Evolutionary conservation across 768 basidiomycete species (phyloP), one percentile per base, ranked within the genome.

Genomic region (Rossbeevera mucosa): DNA sequence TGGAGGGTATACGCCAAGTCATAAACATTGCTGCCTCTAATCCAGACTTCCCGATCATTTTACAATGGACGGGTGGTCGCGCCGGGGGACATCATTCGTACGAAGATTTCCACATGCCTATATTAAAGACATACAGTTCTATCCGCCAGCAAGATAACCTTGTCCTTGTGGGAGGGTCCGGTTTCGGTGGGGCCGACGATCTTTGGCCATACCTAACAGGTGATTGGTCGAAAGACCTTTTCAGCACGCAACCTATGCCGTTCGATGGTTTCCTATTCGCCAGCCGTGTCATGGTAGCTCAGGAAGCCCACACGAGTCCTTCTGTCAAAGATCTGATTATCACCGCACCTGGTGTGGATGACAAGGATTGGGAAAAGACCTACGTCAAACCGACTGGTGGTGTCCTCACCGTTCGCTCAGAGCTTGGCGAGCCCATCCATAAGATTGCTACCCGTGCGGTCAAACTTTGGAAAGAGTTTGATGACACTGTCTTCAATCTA

Each of bases 61-160:
- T 97, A 56, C 96, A 98, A 66, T 98, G 96, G 96, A 99, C 96
- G 46, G 96, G 96, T 62, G 96, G 96, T 30, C 92, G 96, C 59
- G 96, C 94, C 18, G 96, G 96, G 56, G 96, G 96, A 46, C 96
- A 99, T 62, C 96, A 98, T 74, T 94, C 91, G 3, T 98, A 85
- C 70, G 96, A 99, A 69, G 96, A 99, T 68, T 94, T 98, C 82
- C 95, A 97, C 64, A 93, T 94, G 69, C 95, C 96, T 1, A 82
- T 97, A 60, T 76, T 98, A 46, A 74, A 86, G 33, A 97, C 94
- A 0, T 99, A 99, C 69, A 80, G 84, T 31, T 73, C 87, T 14
- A 97, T 99, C 65, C 88, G 96, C 53, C 85, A 88, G 59, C 88
- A 94, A 55, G 62, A 79, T 45, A 99, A 99, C 72, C 87, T 98